These are phyloP conservation scores for Scheffersomyces insectosa DNA, from an alignment of 1,139 yeast species.

Conservation along the genomic window DNA sequence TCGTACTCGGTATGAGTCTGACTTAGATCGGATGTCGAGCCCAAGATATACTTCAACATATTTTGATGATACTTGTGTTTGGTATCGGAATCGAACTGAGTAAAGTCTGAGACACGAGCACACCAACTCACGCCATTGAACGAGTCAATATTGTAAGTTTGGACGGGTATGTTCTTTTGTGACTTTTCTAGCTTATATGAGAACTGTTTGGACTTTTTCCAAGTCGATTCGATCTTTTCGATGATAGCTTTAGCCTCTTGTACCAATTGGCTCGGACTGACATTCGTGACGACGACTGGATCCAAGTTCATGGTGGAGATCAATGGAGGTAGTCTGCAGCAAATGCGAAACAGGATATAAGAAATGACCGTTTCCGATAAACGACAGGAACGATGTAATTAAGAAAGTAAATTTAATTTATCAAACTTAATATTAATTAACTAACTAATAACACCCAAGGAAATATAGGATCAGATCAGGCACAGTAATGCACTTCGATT, in stretches of 20 bases:
- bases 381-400: too few species aligned
- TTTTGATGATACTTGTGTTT: constrained; percentile 14
- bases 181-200: constrained; percentile 5
- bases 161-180: constrained; percentile 1
- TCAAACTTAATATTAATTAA: too few species aligned
- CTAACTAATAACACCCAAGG: too few species aligned
- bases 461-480: too few species aligned
- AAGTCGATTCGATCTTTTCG: constrained; percentile 6
- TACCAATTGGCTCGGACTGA: neutral
- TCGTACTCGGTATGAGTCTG: constrained; percentile 38
- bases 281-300: neutral
- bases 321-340: too few species aligned
- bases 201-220: constrained; percentile 15
- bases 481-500: too few species aligned
- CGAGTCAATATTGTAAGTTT: constrained; percentile 15
- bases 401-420: too few species aligned
- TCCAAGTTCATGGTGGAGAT: neutral
- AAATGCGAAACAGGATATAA: too few species aligned
- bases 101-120: constrained; percentile 20
- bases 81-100: constrained; percentile 14
- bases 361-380: too few species aligned
- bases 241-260: constrained; percentile 6
- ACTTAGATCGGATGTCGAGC: constrained; percentile 18
- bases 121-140: constrained; percentile 22
- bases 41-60: constrained; percentile 17